Base-by-base conservation (phyloP, 2,329 filamentous ascomycete genomes). In the Aspergillus ruber region DNA sequence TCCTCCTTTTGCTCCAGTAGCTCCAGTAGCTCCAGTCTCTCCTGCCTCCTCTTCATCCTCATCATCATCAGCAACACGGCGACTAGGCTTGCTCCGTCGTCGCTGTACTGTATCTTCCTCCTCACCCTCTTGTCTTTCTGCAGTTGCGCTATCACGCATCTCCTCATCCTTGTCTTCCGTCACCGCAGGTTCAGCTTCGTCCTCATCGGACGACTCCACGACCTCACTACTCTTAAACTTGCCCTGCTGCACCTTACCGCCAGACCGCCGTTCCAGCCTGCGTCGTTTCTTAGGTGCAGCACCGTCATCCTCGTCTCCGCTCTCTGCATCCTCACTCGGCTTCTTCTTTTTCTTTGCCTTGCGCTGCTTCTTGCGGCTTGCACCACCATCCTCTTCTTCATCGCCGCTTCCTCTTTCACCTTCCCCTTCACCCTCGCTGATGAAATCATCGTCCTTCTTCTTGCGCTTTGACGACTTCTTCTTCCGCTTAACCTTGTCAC, bases 151-250 rank as follows among this genome's bases (percentile, higher is more conserved):
- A 55, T 62, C 62, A 6, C 50, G 53, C 52, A 63, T 64, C 39
- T 64, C 52, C 29, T 65, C 60, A 36, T 62, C 62, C 6, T 60
- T 46, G 40, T 57, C 57, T 23, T 57, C 21, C 21, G 21, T 21
- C 21, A 21, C 21, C 21, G 21, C 21, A 21, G 21, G 21, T 21
- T 21, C 21, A 21, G 21, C 21, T 6, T 61, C 62, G 10, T 64
- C 61, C 2, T 63, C 62, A 41, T 87, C 84, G 51, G 84, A 88
- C 53, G 91, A 86, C 40, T 88, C 85, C 23, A 95, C 83, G 52
- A 90, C 81, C 68, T 95, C 90, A 1, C 80, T 83, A 44, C 86
- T 90, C 78, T 95, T 95, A 76, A 81, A 95, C 69, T 95, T 94
- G 65, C 67, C 69, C 55, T 55, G 59, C 44, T 65, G 68, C 58